Evolutionary conservation across 2,329 filamentous ascomycete species (phyloP).

Genomic region (Ophiostoma sp.): DNA sequence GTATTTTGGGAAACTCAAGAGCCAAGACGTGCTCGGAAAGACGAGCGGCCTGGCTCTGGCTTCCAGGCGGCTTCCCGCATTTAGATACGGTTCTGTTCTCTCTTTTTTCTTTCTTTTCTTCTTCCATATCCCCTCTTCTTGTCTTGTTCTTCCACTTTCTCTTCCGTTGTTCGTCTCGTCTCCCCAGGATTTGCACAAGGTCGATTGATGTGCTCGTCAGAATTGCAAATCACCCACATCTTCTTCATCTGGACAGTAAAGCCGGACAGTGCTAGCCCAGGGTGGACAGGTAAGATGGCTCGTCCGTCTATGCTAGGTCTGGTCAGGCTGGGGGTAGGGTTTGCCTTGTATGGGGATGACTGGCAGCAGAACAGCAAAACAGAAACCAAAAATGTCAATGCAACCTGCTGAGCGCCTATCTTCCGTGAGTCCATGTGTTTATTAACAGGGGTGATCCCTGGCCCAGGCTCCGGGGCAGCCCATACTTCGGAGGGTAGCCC

Average conservation of each 20-base stretch:
- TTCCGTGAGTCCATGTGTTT: constrained; percentile 9
- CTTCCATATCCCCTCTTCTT: not conserved
- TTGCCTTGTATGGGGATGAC: not conserved
- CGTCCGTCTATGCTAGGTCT: not conserved
- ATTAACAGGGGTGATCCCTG: constrained; percentile 16
- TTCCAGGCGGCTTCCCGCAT: not conserved
- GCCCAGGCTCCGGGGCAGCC: not conserved
- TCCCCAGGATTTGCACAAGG: constrained; percentile 25
- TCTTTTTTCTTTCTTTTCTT: not conserved
- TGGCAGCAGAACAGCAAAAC: not conserved
- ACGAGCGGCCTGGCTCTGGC: not conserved
- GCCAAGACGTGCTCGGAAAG: constrained; percentile 2
- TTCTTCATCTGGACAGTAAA: constrained; percentile 36
- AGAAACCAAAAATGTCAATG: not conserved
- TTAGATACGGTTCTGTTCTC: not conserved
- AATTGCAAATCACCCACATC: constrained; percentile 30
- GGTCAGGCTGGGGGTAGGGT: not conserved
- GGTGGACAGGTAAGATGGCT: not conserved
- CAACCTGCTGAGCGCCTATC: constrained; percentile 10
- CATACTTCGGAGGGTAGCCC: not conserved
- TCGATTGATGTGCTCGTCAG: constrained; percentile 28
- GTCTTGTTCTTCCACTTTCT: not conserved
- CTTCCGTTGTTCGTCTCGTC: constrained; percentile 16
- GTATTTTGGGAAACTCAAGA: not conserved
- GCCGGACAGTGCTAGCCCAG: constrained; percentile 30